Percentiles rank a stretch among this genome's conserved stretches.
Conservation (phyloP, 441 rosid species). For the Jatropha podagrica region DNA sequence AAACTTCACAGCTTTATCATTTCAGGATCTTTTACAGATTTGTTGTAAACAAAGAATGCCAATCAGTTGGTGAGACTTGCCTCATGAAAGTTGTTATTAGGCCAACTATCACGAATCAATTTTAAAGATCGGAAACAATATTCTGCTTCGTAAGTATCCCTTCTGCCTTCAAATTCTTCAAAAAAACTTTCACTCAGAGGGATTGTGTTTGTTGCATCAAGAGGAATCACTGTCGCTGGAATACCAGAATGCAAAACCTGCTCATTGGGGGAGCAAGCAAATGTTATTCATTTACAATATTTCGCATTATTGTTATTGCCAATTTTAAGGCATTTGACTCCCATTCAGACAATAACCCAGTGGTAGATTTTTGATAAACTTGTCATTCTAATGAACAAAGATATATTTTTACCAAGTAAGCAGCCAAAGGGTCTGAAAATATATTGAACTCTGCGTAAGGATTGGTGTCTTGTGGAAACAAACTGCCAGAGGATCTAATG, state of each 20-base stretch:
- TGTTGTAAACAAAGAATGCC: conserved; percentile 28
- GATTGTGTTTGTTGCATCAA: conserved; percentile 94
- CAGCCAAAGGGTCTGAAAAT: conserved; percentile 82
- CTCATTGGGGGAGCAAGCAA: too few relatives aligned
- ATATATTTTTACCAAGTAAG: conserved; percentile 54
- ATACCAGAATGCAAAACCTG: conserved; percentile 91
- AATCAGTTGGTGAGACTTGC: conserved; percentile 20
- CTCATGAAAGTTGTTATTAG: conserved; percentile 36
- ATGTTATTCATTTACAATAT: too few relatives aligned
- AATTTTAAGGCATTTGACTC: not conserved
- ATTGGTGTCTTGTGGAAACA: conserved; percentile 58
- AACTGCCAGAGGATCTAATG: conserved; percentile 60
- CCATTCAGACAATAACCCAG: too few relatives aligned
- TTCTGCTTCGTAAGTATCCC: conserved; percentile 71
- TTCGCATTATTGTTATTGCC: too few relatives aligned
- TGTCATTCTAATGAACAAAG: too few relatives aligned
- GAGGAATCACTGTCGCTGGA: conserved; percentile 73
- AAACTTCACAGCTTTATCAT: not conserved
- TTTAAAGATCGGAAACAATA: conserved; percentile 72
- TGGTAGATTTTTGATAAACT: too few relatives aligned
- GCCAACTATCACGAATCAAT: conserved; percentile 71
- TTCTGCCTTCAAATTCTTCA: conserved; percentile 42
- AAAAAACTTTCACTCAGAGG: conserved; percentile 60
- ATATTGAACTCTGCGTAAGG: conserved; percentile 92
- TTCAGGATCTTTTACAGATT: not conserved